Base-by-base conservation (phyloP, 176 grass and related monocot species). In the Luzula sylvatica region DNA sequence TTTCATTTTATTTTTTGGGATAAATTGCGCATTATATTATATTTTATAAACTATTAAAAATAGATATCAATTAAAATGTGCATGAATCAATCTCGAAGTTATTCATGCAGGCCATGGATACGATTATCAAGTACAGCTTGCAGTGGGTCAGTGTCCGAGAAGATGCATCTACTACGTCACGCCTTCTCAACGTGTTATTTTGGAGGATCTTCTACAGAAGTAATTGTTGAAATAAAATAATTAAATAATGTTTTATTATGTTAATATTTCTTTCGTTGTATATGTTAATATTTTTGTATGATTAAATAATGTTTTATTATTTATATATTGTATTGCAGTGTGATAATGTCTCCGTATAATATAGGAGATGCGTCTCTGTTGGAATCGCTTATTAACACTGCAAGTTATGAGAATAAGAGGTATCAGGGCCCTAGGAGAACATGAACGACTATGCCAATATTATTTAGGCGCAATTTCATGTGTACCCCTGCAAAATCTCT, bases 151-250 rank as follows among this genome's bases (percentile, higher is more conserved):
- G 45, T 96, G 84, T 59, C 90, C 90, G 41, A 86, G 84, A 58
- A 86, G 73, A 46, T 96, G 90, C 67, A 86, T 96, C 66, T 62
- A 78, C 32, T 96, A 96, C 68, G 90, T 96, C 59, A 96, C 90
- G 2, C 84, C 90, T 52, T 78, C 53, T 56, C 90, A 96, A 21
- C 77, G 74, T 28, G 44, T 48, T 59, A 76, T 96, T 66, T 61
- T 96, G 58, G 84, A 96, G 71, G 78, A 96, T 66, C 16, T 89
- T 65, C 71, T 96, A 62, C 52, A 73, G 27, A 96, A 80, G 90
- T 96, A 71, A 76, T 41, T 21, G 40, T 74, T 65, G 26, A 5
- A 2, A 42, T 42, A n/a, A 8, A 49, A 49, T 23, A 25, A 26
- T 8, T 62, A 49, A 11, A 26, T 30, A 14, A 53, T 23, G 9